phyloP scores from a whole-genome alignment of 768 basidiomycete genomes.

The Russula sp. region DNA sequence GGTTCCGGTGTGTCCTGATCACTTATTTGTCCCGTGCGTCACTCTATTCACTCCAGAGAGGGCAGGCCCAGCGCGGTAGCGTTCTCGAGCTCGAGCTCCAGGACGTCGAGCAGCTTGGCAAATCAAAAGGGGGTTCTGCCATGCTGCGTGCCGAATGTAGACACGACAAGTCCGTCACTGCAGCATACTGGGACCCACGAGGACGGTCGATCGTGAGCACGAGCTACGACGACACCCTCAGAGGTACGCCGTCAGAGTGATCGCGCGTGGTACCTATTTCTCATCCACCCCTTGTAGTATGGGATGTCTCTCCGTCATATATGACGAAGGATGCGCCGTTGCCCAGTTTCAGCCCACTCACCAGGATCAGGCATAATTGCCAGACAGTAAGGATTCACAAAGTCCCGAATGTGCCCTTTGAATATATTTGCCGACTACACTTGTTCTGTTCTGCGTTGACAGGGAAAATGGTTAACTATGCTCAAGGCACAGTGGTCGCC shows the following conservation, averaged over 20 bases:
- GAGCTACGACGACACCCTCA: constrained; percentile 71
- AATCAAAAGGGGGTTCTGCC: constrained; percentile 46
- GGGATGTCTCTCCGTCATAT: constrained; percentile 55
- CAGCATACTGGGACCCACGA: constrained; percentile 81
- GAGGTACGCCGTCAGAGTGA: constrained; percentile 42
- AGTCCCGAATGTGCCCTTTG: neutral
- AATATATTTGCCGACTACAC: neutral
- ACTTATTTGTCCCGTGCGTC: constrained; percentile 22
- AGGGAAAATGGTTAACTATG: constrained; percentile 81
- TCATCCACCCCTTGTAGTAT: constrained; percentile 42
- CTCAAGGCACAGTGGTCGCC: constrained; percentile 71
- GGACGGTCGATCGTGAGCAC: constrained; percentile 78
- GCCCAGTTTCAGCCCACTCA: constrained; percentile 56
- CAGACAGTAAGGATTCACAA: constrained; percentile 56
- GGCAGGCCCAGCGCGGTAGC: constrained; percentile 10
- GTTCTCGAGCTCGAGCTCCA: constrained; percentile 34
- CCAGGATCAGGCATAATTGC: constrained; percentile 60
- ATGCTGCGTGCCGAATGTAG: constrained; percentile 55
- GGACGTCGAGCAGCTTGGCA: constrained; percentile 40
- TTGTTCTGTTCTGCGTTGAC: neutral
- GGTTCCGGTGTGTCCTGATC: constrained; percentile 29
- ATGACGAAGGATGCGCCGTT: constrained; percentile 45
- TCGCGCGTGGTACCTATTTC: neutral
- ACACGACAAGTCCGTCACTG: constrained; percentile 72
- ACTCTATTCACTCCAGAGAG: constrained; percentile 18